Evolutionary conservation across 805 yeast genomes (phyloP).

Genomic region (Cyberlindnera saturnus): DNA sequence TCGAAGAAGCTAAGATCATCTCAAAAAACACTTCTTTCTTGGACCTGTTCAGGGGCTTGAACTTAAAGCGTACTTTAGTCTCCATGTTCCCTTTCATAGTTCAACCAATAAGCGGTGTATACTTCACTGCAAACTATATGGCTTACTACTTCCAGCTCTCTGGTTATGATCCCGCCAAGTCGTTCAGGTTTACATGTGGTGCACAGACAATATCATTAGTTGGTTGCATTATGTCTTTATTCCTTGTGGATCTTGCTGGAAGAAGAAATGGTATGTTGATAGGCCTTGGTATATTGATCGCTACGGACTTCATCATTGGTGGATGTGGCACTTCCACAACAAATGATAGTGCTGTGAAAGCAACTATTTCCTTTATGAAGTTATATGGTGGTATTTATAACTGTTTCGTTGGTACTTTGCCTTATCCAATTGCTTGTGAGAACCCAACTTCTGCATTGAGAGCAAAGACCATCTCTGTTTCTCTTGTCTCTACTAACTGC

Average conservation of each 20-base stretch:
- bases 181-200: slow-evolving; percentile 32
- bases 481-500: slow-evolving; percentile 22
- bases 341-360: slow-evolving; percentile 4
- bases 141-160: slow-evolving; percentile 43
- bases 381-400: slow-evolving; percentile 29
- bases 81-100: slow-evolving; percentile 31
- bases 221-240: slow-evolving; percentile 26
- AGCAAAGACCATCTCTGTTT: slow-evolving; percentile 11
- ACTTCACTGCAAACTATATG: slow-evolving; percentile 31
- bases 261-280: slow-evolving; percentile 23
- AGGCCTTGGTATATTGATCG: slow-evolving; percentile 22
- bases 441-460: slow-evolving; percentile 33
- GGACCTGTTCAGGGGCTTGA: slow-evolving; percentile 37
- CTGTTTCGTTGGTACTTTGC: slow-evolving; percentile 31
- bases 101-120: slow-evolving; percentile 35
- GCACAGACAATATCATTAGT: slow-evolving; percentile 25
- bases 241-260: slow-evolving; percentile 23
- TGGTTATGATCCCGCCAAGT: slow-evolving; percentile 35
- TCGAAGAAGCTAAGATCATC: slow-evolving; percentile 18
- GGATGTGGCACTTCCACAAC: slow-evolving; percentile 11
- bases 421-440: slow-evolving; percentile 31
- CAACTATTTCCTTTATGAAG: slow-evolving; percentile 24
- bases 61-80: slow-evolving; percentile 27
- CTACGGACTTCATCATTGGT: slow-evolving; percentile 12
- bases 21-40: slow-evolving; percentile 26